A percentile compares a stretch with the other conserved stretches of the same genome.
Evolutionary conservation across 768 basidiomycete genomes (phyloP).

Genomic region (Leccinellum luteum): DNA sequence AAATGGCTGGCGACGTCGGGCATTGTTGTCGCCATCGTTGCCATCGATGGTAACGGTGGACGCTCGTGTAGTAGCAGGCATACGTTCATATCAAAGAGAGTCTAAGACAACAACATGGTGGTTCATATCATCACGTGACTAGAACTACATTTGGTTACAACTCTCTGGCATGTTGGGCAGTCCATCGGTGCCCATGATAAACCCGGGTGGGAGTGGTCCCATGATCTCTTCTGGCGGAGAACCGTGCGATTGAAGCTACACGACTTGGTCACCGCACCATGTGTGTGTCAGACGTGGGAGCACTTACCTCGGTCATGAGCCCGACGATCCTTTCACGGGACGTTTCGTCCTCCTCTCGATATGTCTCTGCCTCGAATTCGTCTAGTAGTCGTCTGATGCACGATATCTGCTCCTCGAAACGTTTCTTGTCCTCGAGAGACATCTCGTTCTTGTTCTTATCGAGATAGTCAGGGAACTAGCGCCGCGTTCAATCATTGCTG

Average conservation of each 20-base stretch:
- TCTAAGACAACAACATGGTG: slow-evolving; percentile 4
- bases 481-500: slow-evolving; percentile 13
- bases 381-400: slow-evolving; percentile 58
- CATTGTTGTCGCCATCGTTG: neutral
- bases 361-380: slow-evolving; percentile 62
- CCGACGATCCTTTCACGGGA: slow-evolving; percentile 50
- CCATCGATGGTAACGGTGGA: slow-evolving; percentile 6
- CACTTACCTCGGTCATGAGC: slow-evolving; percentile 70
- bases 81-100: slow-evolving; percentile 19
- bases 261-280: neutral
- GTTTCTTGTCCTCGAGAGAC: slow-evolving; percentile 53
- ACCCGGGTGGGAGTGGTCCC: slow-evolving; percentile 78
- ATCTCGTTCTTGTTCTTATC: slow-evolving; percentile 51
- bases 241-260: slow-evolving; percentile 64
- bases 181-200: slow-evolving; percentile 54
- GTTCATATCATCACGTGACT: slow-evolving; percentile 10
- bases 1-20: slow-evolving; percentile 17
- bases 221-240: slow-evolving; percentile 80
- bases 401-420: slow-evolving; percentile 59
- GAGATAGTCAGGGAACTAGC: slow-evolving; percentile 80
- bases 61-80: slow-evolving; percentile 12
- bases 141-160: slow-evolving; percentile 11
- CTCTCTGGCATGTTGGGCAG: slow-evolving; percentile 43
- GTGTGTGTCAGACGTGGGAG: neutral
- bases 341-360: slow-evolving; percentile 52